phyloP scores from a whole-genome alignment of 1,284 basidiomycete species.

The Waitea zeae region DNA sequence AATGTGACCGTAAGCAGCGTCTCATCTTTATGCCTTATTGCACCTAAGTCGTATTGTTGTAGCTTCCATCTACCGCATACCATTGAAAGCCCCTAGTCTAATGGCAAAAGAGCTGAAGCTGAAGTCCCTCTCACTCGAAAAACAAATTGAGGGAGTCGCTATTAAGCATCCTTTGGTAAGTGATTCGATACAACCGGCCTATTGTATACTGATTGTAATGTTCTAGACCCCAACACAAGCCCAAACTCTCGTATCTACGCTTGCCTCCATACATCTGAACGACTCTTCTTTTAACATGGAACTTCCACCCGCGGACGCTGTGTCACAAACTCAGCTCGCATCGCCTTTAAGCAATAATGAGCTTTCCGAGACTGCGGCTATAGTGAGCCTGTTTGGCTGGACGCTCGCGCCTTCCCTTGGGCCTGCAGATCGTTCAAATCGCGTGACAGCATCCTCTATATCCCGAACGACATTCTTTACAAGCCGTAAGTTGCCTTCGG shows the following conservation, averaged over 20 bases:
- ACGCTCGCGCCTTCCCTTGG: constrained; percentile 27
- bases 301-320: no score
- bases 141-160: constrained; percentile 30
- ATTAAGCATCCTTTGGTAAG: constrained; percentile 58
- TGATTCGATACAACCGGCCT: constrained; percentile 4
- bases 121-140: constrained; percentile 33
- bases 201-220: constrained; percentile 5
- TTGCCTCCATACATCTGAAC: constrained; percentile 16
- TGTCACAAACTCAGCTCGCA: no score
- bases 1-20: constrained; percentile 47
- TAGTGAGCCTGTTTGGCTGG: constrained; percentile 59
- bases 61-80: constrained; percentile 63
- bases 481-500: no score
- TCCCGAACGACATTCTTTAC: constrained; percentile 16
- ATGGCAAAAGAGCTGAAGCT: constrained; percentile 42
- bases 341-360: no score
- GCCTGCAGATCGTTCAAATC: no score
- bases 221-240: constrained; percentile 17
- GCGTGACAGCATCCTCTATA: constrained; percentile 20
- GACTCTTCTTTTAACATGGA: no score
- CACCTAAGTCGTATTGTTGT: constrained; percentile 4
- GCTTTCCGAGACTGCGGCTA: constrained; percentile 35
- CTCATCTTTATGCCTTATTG: background rate
- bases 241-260: constrained; percentile 13
- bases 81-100: constrained; percentile 40